These are phyloP conservation scores for Collariella sp. DNA, from an alignment of 495 filamentous ascomycete genomes.

Conservation along the genomic window DNA sequence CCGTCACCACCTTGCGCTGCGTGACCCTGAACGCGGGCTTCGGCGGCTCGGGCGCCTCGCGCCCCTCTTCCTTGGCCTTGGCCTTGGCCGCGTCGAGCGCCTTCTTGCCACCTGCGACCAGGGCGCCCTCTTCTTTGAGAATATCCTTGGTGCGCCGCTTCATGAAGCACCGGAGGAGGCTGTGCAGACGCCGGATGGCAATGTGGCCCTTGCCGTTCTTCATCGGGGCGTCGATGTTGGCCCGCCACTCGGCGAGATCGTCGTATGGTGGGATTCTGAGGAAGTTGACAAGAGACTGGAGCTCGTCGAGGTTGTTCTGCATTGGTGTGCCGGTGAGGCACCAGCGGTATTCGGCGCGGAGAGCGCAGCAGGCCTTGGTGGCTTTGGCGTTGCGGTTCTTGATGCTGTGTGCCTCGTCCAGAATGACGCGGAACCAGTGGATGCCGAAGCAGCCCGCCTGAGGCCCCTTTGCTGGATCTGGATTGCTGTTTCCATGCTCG, in stretches of 20 bases:
- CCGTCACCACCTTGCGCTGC: constrained; percentile 73
- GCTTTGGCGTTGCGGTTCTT: constrained; percentile 96
- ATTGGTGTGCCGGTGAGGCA: constrained; percentile 92
- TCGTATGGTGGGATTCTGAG: constrained; percentile 86
- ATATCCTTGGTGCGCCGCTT: constrained; percentile 94
- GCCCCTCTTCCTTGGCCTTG: constrained; percentile 42
- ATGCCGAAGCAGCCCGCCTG: constrained; percentile 82
- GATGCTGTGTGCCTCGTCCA: constrained; percentile 96
- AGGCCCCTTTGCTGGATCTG: constrained; percentile 38
- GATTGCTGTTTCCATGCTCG: constrained; percentile 61
- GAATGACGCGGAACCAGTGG: constrained; percentile 89
- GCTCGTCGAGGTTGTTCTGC: constrained; percentile 96
- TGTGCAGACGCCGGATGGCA: constrained; percentile 79
- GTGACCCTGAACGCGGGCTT: constrained; percentile 72
- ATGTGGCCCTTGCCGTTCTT: constrained; percentile 76
- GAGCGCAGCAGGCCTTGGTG: constrained; percentile 74
- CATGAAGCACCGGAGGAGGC: constrained; percentile 86
- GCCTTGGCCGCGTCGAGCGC: constrained; percentile 35
- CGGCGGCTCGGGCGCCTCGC: constrained; percentile 26
- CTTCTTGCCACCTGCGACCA: constrained; percentile 59
- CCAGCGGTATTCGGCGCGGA: constrained; percentile 82
- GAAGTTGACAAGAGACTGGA: constrained; percentile 88
- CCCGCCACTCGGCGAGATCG: constrained; percentile 73
- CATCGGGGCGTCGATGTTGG: constrained; percentile 78
- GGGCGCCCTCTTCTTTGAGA: constrained; percentile 69